phyloP scores from a whole-genome alignment of 352 stramenopile genomes.

The Phytopythium boreale region DNA sequence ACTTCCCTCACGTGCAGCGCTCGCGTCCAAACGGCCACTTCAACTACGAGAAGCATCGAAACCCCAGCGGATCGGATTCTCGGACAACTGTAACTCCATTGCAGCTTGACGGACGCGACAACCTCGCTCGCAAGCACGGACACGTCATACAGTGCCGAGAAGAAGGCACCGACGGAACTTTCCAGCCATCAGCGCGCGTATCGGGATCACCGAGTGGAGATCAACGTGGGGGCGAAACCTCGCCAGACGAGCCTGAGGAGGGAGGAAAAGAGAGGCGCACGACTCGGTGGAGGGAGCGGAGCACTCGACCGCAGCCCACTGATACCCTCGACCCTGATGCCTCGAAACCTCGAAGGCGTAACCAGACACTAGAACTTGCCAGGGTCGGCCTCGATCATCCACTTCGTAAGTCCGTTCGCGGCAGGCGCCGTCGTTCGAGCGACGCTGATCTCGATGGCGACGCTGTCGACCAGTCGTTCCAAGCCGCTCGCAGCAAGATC shows the following conservation, averaged over 20 bases:
- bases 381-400: not conserved
- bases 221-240: too few relatives aligned
- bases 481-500: conserved; percentile 37
- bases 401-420: not conserved
- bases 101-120: not conserved
- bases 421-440: conserved; percentile 1
- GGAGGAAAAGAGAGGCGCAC: not conserved
- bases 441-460: conserved; percentile 12
- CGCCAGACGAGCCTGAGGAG: not conserved
- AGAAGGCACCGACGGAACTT: conserved; percentile 8
- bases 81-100: not conserved
- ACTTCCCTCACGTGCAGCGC: conserved; percentile 53
- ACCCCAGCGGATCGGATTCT: not conserved
- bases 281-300: not conserved
- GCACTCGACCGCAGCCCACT: not conserved
- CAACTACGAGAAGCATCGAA: conserved; percentile 1
- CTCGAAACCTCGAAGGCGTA: not conserved
- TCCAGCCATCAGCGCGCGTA: not conserved
- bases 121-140: conserved; percentile 9
- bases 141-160: conserved; percentile 16
- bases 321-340: too few relatives aligned
- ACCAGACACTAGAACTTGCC: not conserved
- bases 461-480: conserved; percentile 30
- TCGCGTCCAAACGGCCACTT: not conserved
- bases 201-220: not conserved